Conservation (phyloP, 257 asterid genomes). For the Solanum infundibuliforme region DNA sequence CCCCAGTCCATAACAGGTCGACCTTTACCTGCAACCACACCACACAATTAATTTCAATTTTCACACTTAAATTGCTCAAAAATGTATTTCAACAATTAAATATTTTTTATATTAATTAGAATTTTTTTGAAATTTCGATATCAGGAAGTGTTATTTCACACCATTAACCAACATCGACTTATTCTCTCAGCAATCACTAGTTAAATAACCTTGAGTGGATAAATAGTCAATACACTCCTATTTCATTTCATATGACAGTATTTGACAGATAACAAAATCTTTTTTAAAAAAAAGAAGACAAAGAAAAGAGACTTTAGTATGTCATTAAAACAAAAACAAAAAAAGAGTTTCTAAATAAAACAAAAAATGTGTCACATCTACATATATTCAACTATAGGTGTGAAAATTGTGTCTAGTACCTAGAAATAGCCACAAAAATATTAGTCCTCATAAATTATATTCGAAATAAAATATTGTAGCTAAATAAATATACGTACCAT, state of each 20-base stretch:
- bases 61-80: neutral
- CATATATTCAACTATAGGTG: neutral
- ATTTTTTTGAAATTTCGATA: no score
- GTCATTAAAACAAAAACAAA: neutral
- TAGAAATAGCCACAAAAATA: neutral
- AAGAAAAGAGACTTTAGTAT: neutral
- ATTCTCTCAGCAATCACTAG: neutral
- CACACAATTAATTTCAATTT: neutral
- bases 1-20: conserved; percentile 69
- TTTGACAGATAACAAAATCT: neutral
- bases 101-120: neutral
- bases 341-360: neutral
- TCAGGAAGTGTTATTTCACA: neutral
- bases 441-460: neutral
- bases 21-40: conserved; percentile 44
- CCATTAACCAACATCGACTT: no score
- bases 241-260: neutral
- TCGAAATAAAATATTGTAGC: neutral
- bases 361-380: neutral
- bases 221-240: neutral
- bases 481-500: neutral
- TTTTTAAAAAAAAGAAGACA: neutral
- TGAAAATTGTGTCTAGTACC: neutral
- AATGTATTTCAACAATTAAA: neutral
- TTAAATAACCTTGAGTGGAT: neutral